Evolutionary conservation across 23 red algal species (phyloP).

Genomic region (Pyropia haitanensis): DNA sequence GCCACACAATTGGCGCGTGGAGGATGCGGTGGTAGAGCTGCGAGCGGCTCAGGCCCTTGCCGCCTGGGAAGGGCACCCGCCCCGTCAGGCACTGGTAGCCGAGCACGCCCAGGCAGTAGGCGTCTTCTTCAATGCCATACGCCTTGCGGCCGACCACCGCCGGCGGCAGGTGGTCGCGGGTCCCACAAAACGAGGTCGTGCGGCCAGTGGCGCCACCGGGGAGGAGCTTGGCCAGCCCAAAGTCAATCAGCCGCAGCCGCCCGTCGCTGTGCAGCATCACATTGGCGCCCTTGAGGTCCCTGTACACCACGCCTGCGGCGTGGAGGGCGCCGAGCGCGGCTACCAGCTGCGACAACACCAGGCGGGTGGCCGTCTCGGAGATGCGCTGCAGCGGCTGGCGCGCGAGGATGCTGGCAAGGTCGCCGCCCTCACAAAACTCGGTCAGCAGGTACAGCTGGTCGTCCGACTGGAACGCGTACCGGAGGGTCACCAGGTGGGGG

Average conservation of each 20-base stretch:
- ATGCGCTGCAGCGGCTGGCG: constrained; percentile 5
- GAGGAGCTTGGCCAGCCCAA: constrained; percentile 89
- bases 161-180: constrained; percentile 73
- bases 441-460: constrained; percentile 31
- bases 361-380: constrained; percentile 1
- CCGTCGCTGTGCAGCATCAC: constrained; percentile 84
- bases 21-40: constrained; percentile 67
- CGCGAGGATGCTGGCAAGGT: constrained; percentile 12
- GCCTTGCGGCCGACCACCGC: constrained; percentile 62
- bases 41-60: constrained; percentile 41
- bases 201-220: constrained; percentile 24
- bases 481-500: constrained; percentile 28
- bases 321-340: constrained; percentile 69
- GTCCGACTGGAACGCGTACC: constrained; percentile 33
- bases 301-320: constrained; percentile 71
- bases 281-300: constrained; percentile 96
- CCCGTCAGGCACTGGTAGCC: constrained; percentile 70
- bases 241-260: constrained; percentile 84
- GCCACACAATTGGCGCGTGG: constrained; percentile 31
- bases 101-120: constrained; percentile 82
- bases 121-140: constrained; percentile 66
- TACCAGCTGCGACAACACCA: constrained; percentile 65
- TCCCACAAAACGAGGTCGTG: constrained; percentile 83
- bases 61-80: constrained; percentile 58
- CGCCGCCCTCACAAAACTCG: constrained; percentile 35